A percentile compares a stretch with the other conserved stretches of the same genome.
phyloP scores from a whole-genome alignment of 129 eudicot species.

The Gnaphalium uliginosum region DNA sequence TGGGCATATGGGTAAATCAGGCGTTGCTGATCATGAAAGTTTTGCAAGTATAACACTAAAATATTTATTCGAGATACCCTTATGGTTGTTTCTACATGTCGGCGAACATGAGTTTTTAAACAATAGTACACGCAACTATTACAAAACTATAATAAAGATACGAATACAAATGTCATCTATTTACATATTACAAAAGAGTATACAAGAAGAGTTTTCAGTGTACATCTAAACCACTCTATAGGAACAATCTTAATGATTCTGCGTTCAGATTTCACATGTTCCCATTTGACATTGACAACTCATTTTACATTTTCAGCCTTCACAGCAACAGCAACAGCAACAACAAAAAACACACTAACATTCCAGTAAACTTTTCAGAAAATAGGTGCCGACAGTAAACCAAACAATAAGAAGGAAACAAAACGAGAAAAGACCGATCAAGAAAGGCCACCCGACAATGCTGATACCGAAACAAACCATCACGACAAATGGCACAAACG shows the following conservation, averaged over 20 bases:
- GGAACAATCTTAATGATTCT: neutral
- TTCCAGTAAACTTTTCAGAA: slow-evolving; percentile 52
- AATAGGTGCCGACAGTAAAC: slow-evolving; percentile 62
- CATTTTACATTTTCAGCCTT: neutral
- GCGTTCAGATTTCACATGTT: neutral
- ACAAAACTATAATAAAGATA: neutral
- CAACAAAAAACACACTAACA: slow-evolving; percentile 35
- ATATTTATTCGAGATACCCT: too few species aligned
- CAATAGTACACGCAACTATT: neutral
- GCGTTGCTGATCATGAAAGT: too few species aligned
- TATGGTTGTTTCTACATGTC: too few species aligned
- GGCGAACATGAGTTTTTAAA: too few species aligned
- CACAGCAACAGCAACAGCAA: too few species aligned
- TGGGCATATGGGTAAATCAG: too few species aligned
- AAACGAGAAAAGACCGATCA: slow-evolving; percentile 61
- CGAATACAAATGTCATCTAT: neutral
- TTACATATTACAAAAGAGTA: neutral
- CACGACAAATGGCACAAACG: slow-evolving; percentile 62
- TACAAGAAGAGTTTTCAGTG: too few species aligned
- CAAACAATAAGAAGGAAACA: slow-evolving; percentile 55
- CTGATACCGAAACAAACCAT: slow-evolving; percentile 64
- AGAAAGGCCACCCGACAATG: slow-evolving; percentile 86
- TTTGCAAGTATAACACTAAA: too few species aligned
- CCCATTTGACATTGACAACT: neutral
- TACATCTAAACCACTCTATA: neutral